Base-by-base conservation (phyloP, 2,329 filamentous ascomycete genomes). In the Penicillium sp. region DNA sequence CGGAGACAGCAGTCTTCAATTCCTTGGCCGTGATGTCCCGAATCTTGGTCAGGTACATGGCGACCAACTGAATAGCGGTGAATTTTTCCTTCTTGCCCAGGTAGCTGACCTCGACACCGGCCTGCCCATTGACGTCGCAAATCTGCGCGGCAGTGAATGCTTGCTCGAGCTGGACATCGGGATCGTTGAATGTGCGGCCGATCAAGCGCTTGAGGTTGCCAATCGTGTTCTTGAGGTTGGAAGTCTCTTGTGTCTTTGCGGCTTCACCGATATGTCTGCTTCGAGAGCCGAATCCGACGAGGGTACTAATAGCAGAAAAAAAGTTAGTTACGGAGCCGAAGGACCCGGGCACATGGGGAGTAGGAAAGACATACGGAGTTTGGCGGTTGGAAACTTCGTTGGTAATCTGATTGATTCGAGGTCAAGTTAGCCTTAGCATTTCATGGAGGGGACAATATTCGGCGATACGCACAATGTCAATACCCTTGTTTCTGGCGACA, bases 201-300 rank as follows among this genome's bases (percentile, higher is more conserved):
- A 91, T 90, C 71, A 99, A 89, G 75, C 95, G 92, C 84, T 97
- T 97, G 74, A 99, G 87, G 70, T 88, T 93, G 79, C 88, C 85
- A 82, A 99, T 91, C 70, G 95, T 99, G 87, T 99, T 99, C 86
- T 98, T 99, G 75, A 98, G 88, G 86, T 99, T 99, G 76, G 94
- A 97, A 78, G 97, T 96, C 83, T 99, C 95, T 83, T 97, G 94
- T 70, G 94, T 98, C 88, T 98, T 98, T 71, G 95, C 95, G 61
- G 91, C 82, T 84, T 99, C 95, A 70, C 95, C 95, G 69, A 99
- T 87, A 79, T 96, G 96, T 84, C 95, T 91, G 80, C 87, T 89
- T 84, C 96, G 97, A 78, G 92, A 90, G 64, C 93, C 92, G 81
- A 99, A 99, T 74, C 92, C 93, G 73, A 99, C 95, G 69, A 99